A percentile compares a stretch with the other conserved stretches of the same genome.
Evolutionary conservation across 768 basidiomycete genomes (phyloP).

Genomic region (Mycena crocata): DNA sequence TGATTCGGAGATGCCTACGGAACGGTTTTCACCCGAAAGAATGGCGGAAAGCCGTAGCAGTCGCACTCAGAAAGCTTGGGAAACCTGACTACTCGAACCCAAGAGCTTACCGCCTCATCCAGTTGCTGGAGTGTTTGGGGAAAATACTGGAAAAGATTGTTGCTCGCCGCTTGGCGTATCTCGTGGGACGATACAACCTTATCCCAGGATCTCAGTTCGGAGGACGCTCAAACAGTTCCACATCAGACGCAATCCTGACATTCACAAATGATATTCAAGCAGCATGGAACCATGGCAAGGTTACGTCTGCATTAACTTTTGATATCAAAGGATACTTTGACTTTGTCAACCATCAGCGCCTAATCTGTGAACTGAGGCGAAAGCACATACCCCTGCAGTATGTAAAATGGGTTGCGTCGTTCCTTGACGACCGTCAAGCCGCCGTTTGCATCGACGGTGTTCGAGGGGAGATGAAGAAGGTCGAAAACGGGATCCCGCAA

Average conservation of each 20-base stretch:
- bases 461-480: conserved; percentile 38
- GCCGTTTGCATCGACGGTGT: conserved; percentile 39
- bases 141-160: conserved; percentile 46
- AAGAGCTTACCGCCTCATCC: conserved; percentile 48
- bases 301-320: conserved; percentile 40
- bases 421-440: conserved; percentile 39
- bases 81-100: conserved; percentile 51
- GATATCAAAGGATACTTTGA: conserved; percentile 46
- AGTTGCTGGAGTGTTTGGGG: conserved; percentile 48
- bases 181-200: conserved; percentile 37
- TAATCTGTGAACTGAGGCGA: conserved; percentile 36
- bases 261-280: conserved; percentile 41
- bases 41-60: conserved; percentile 44
- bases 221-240: conserved; percentile 36
- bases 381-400: conserved; percentile 35
- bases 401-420: conserved; percentile 37
- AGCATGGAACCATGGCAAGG: conserved; percentile 38
- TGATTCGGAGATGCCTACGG: conserved; percentile 36
- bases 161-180: conserved; percentile 37
- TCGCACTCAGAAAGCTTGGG: conserved; percentile 47
- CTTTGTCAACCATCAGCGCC: conserved; percentile 40
- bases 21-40: conserved; percentile 40
- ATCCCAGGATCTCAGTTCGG: conserved; percentile 41
- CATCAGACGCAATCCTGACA: conserved; percentile 36
- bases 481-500: conserved; percentile 48